Conservation (phyloP, 495 filamentous ascomycete genomes). For the Penicillium egyptiacum region DNA sequence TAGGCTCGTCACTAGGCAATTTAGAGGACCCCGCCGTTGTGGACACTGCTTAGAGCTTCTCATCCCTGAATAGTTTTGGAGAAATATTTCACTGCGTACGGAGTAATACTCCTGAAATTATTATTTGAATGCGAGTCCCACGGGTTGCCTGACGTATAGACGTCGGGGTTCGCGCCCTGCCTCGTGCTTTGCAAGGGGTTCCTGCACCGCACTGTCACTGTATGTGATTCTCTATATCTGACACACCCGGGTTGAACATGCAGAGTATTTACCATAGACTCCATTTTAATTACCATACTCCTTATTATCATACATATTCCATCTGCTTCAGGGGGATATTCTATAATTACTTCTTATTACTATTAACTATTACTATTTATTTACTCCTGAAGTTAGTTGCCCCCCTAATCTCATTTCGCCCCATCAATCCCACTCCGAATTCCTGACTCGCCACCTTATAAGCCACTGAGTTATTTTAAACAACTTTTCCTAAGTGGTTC, state of each 20-base stretch:
- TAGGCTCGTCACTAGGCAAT: slow-evolving; percentile 13
- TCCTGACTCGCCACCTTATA: slow-evolving; percentile 1
- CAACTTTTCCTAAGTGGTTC: background rate
- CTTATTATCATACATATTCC: background rate
- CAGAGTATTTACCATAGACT: background rate
- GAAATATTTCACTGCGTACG: background rate
- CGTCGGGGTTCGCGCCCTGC: slow-evolving; percentile 21
- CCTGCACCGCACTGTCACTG: background rate
- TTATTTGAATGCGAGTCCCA: slow-evolving; percentile 12
- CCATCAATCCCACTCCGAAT: slow-evolving; percentile 1
- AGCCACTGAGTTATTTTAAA: slow-evolving; percentile 1
- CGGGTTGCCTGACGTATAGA: slow-evolving; percentile 13
- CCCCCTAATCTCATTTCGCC: background rate
- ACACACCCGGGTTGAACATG: background rate
- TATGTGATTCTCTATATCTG: slow-evolving; percentile 7
- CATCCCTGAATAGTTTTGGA: slow-evolving; percentile 1
- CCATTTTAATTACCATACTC: background rate
- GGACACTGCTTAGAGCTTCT: slow-evolving; percentile 2
- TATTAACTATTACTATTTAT: background rate
- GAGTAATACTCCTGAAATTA: no score
- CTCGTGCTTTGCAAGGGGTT: slow-evolving; percentile 23
- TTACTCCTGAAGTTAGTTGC: background rate
- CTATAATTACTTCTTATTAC: background rate
- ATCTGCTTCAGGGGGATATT: background rate
- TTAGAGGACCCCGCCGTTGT: slow-evolving; percentile 16